Conservation (phyloP, 2,329 filamentous ascomycete species). For the Pseudopithomyces chartarum region DNA sequence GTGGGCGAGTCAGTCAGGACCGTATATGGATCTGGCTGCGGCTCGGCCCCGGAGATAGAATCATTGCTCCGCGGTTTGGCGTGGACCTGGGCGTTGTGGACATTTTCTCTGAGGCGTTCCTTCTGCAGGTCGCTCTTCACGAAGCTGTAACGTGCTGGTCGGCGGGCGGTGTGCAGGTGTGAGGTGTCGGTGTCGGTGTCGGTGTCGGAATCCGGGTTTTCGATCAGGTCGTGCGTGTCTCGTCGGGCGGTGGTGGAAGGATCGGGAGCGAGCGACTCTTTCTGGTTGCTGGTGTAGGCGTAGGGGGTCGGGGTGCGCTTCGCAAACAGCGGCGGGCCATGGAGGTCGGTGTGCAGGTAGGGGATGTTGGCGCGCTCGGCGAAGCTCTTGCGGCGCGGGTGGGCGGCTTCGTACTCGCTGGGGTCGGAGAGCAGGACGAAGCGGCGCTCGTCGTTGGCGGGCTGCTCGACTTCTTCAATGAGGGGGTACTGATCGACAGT, state of each 20-base stretch:
- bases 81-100: constrained; percentile 25
- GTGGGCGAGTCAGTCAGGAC: constrained; percentile 31
- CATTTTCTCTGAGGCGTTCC: constrained; percentile 36
- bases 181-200: constrained; percentile 13
- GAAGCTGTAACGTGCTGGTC: constrained; percentile 47
- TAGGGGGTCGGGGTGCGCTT: constrained; percentile 53
- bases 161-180: constrained; percentile 34
- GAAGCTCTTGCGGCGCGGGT: constrained; percentile 35
- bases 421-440: constrained; percentile 62
- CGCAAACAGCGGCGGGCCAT: constrained; percentile 47
- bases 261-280: constrained; percentile 34
- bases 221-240: too few species aligned
- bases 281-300: constrained; percentile 47
- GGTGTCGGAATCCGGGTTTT: constrained; percentile 27
- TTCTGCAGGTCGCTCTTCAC: constrained; percentile 42
- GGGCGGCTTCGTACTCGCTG: constrained; percentile 19
- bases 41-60: constrained; percentile 14
- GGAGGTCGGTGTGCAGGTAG: constrained; percentile 41
- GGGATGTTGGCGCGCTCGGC: constrained; percentile 42
- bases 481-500: constrained; percentile 71
- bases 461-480: constrained; percentile 62
- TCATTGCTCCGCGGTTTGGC: constrained; percentile 23
- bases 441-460: constrained; percentile 65
- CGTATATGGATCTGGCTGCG: constrained; percentile 18
- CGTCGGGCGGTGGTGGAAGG: constrained; percentile 18